Percentiles rank a stretch among this genome's conserved stretches.
phyloP scores from a whole-genome alignment of 805 yeast genomes.

The Millerago galiae region DNA sequence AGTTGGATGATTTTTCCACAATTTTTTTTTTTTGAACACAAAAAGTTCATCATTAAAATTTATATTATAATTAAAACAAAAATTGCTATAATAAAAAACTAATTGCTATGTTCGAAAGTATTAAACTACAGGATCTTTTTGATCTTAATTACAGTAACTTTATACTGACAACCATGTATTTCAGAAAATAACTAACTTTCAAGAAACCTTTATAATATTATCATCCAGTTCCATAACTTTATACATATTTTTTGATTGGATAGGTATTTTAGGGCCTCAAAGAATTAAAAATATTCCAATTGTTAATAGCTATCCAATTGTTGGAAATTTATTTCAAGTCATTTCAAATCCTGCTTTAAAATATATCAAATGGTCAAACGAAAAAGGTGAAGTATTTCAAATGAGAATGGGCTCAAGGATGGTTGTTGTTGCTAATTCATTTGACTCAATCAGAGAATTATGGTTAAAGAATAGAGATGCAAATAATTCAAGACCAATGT shows the following conservation, averaged over 20 bases:
- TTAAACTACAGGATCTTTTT: background rate
- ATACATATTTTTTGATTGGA: constrained; percentile 13
- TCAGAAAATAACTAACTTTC: background rate
- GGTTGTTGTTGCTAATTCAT: constrained; percentile 64
- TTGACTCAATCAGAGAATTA: constrained; percentile 42
- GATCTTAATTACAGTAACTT: background rate
- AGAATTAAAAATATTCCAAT: constrained; percentile 33
- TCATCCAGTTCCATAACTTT: background rate
- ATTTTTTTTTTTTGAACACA: too few species aligned
- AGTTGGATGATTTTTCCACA: background rate
- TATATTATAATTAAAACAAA: background rate
- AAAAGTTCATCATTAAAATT: too few species aligned
- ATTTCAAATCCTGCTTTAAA: constrained; percentile 42
- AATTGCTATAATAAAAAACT: background rate
- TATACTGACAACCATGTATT: background rate
- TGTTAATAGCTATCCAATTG: constrained; percentile 43
- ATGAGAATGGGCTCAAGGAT: constrained; percentile 51
- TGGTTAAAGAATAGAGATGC: constrained; percentile 48
- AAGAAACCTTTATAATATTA: background rate
- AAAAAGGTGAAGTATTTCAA: constrained; percentile 45
- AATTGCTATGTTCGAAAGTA: background rate
- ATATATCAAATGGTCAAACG: constrained; percentile 39
- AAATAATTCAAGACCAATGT: constrained; percentile 60
- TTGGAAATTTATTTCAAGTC: constrained; percentile 44
- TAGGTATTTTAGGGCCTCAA: constrained; percentile 24